Conservation (phyloP, 2,329 filamentous ascomycete genomes). For the Tothia fuscella region DNA sequence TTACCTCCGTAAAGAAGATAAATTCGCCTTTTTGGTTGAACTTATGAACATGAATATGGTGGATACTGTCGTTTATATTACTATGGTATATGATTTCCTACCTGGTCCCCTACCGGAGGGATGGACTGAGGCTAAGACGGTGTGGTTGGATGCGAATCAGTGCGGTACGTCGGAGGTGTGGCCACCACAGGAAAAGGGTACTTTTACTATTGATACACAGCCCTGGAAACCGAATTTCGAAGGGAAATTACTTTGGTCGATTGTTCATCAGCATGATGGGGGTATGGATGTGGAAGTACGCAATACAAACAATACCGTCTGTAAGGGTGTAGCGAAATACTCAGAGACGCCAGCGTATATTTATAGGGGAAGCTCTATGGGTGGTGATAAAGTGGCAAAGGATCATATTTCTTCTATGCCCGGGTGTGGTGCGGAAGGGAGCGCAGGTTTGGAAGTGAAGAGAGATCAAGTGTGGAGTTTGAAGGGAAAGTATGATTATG, state of each 20-base stretch:
- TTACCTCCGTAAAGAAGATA: constrained; percentile 1
- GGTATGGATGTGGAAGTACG: background rate
- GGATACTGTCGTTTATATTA: constrained; percentile 8
- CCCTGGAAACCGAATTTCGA: constrained; percentile 10
- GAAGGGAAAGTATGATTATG: constrained; percentile 9
- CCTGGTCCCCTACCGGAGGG: constrained; percentile 3
- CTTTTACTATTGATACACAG: constrained; percentile 3
- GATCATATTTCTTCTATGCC: constrained; percentile 9
- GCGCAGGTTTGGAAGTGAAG: background rate
- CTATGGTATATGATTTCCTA: constrained; percentile 8
- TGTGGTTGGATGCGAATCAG: constrained; percentile 8
- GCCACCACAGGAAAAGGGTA: constrained; percentile 1
- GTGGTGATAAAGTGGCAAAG: background rate
- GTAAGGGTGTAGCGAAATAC: constrained; percentile 5
- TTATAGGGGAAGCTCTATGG: background rate
- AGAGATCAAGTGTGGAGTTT: constrained; percentile 7
- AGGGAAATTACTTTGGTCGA: constrained; percentile 3
- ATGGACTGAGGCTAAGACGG: constrained; percentile 3
- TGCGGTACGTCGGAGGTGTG: constrained; percentile 8
- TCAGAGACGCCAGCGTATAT: constrained; percentile 5
- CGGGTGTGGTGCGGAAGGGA: background rate
- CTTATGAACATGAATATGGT: constrained; percentile 11
- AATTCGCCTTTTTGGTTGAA: constrained; percentile 6
- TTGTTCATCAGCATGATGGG: constrained; percentile 5
- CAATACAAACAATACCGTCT: background rate